A percentile compares a stretch with the other conserved stretches of the same genome.
These are phyloP conservation scores for Sisymbrium irio DNA, from an alignment of 345 rosid species.

Conservation along the genomic window DNA sequence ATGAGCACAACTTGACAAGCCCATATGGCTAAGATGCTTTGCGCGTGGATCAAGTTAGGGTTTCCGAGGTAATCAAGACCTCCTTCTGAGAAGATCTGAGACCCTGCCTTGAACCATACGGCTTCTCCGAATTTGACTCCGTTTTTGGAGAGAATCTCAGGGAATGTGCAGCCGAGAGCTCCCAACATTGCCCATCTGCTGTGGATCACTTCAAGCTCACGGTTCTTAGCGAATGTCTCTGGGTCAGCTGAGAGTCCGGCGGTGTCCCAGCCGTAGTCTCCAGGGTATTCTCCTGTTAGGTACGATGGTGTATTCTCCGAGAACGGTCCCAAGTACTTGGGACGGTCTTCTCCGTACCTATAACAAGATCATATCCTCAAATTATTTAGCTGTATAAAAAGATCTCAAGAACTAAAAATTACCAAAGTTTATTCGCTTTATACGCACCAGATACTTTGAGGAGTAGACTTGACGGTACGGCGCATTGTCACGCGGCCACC, in stretches of 20 bases:
- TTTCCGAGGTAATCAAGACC: conserved; percentile 96
- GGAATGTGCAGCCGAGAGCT: conserved; percentile 89
- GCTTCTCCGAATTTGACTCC: conserved; percentile 93
- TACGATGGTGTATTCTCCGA: conserved; percentile 91
- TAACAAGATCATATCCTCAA: conserved; percentile 14
- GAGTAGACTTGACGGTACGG: conserved; percentile 73
- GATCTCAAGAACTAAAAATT: not conserved
- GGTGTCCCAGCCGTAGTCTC: conserved; percentile 99
- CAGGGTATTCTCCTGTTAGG: conserved; percentile 92
- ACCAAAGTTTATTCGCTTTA: not conserved
- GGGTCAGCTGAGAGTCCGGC: conserved; percentile 98
- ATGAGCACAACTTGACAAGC: conserved; percentile 90
- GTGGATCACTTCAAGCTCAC: conserved; percentile 96
- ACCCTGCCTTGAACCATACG: conserved; percentile 95
- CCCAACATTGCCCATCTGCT: conserved; percentile 99
- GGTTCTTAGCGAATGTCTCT: conserved; percentile 94
- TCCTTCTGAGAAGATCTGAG: conserved; percentile 93
- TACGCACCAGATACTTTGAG: conserved; percentile 94
- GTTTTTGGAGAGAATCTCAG: conserved; percentile 76
- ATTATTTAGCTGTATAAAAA: not conserved
- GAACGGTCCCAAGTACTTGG: conserved; percentile 95
- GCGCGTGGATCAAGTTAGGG: conserved; percentile 93
- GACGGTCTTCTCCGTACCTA: conserved; percentile 99
- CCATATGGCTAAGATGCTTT: conserved; percentile 97
- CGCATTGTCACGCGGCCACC: conserved; percentile 80